Percentiles rank a stretch among this genome's conserved stretches.
These are phyloP conservation scores for Trichoderma sp. DNA, from an alignment of 2,329 filamentous ascomycete genomes.

Conservation along the genomic window DNA sequence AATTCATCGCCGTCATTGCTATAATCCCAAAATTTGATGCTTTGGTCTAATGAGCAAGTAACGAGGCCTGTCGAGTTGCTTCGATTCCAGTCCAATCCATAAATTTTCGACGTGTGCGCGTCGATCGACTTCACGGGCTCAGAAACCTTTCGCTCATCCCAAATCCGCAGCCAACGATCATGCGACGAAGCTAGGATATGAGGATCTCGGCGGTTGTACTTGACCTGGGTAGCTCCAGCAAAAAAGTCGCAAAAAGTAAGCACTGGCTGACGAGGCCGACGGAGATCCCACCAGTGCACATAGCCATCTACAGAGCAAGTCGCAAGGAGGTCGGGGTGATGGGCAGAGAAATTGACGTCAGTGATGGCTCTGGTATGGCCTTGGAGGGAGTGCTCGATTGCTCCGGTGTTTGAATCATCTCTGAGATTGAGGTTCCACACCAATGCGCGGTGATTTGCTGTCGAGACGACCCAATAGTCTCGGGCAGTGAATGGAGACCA, in stretches of 20 bases:
- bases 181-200: constrained; percentile 89
- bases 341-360: constrained; percentile 93
- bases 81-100: constrained; percentile 93
- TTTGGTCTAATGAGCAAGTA: constrained; percentile 89
- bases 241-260: constrained; percentile 91
- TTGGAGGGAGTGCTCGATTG: constrained; percentile 85
- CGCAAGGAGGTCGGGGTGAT: constrained; percentile 85
- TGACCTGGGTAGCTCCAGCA: constrained; percentile 91
- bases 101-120: constrained; percentile 91
- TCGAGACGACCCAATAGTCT: constrained; percentile 92
- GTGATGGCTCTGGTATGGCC: constrained; percentile 86
- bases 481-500: constrained; percentile 92
- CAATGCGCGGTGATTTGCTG: constrained; percentile 89
- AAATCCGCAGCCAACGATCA: constrained; percentile 83
- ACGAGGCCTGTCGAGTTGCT: constrained; percentile 71
- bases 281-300: constrained; percentile 89
- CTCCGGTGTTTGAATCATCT: constrained; percentile 69
- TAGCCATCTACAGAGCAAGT: constrained; percentile 94
- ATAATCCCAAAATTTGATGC: constrained; percentile 93
- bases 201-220: constrained; percentile 88
- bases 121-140: constrained; percentile 80
- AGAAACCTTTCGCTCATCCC: constrained; percentile 82
- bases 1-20: constrained; percentile 62
- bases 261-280: constrained; percentile 71
- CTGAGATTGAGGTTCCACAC: constrained; percentile 89